Evolutionary conservation across 1,284 basidiomycete species (phyloP).

Genomic region (Cryptococcus wingfieldii): DNA sequence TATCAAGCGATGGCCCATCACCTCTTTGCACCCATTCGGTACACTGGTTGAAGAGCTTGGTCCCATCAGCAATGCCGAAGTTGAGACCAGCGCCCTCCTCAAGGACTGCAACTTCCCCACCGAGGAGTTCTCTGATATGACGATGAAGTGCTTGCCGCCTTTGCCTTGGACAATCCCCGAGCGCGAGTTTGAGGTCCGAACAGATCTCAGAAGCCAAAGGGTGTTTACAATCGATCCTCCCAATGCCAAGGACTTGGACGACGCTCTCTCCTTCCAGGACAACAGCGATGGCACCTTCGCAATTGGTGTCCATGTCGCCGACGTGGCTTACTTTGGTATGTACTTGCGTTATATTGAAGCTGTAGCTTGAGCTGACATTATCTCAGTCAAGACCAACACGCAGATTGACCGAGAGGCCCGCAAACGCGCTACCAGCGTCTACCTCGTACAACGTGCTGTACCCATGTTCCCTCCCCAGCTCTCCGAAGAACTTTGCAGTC

Average conservation of each 20-base stretch:
- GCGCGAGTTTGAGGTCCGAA: slow-evolving; percentile 77
- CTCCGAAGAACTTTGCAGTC: slow-evolving; percentile 87
- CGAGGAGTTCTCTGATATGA: slow-evolving; percentile 86
- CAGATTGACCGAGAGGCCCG: slow-evolving; percentile 95
- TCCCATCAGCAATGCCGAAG: slow-evolving; percentile 95
- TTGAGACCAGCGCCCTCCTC: slow-evolving; percentile 92
- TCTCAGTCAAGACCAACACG: slow-evolving; percentile 79
- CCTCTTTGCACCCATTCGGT: slow-evolving; percentile 97
- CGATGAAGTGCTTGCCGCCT: slow-evolving; percentile 93
- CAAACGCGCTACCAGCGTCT: slow-evolving; percentile 94
- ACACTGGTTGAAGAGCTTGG: slow-evolving; percentile 97
- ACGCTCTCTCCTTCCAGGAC: slow-evolving; percentile 80
- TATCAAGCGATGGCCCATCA: slow-evolving; percentile 85
- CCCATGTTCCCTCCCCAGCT: slow-evolving; percentile 93
- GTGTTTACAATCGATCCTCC: slow-evolving; percentile 92
- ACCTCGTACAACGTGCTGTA: slow-evolving; percentile 89
- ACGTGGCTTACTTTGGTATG: slow-evolving; percentile 81
- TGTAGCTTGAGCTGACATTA: slow-evolving; percentile 1
- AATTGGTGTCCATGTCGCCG: slow-evolving; percentile 90
- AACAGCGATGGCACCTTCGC: slow-evolving; percentile 89
- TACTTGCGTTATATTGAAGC: neutral
- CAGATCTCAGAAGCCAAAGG: slow-evolving; percentile 77
- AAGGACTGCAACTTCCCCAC: slow-evolving; percentile 98
- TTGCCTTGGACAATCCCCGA: slow-evolving; percentile 93
- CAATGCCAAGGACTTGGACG: slow-evolving; percentile 86